Base-by-base conservation (phyloP, 306 rosid genomes). In the Coriaria nepalensis region DNA sequence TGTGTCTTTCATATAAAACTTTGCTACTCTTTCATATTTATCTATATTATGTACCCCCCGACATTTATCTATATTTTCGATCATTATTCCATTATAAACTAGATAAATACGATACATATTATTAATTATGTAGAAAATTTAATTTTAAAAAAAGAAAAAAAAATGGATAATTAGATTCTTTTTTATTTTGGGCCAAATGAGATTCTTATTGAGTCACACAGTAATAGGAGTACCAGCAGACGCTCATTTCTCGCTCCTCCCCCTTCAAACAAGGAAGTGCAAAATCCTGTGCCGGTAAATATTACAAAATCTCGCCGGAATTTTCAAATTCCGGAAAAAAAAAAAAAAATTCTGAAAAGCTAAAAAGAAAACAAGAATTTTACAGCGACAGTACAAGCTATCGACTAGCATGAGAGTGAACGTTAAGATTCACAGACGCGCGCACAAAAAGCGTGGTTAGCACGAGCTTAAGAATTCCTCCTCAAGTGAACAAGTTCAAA, bases 241-340 rank as follows among this genome's bases (percentile, higher is more conserved):
- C 88, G 52, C 65, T 88, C 97, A 74, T 79, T 62, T 83, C 73
- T 62, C 87, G 57, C 86, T 47, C 73, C 44, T 33, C 11, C 67
- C 43, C 12, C 57, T 69, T 69, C 57, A 15, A 56, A 51, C 20
- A 15, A 44, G 48, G 71, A 73, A 38, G 69, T 60, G 66, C 65
- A 74, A 84, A 79, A 84, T 81, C 90, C 77, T 65, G 81, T 55
- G 74, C 65, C 75, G 80, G 80, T 35, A 40, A 20, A 57, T 49
- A 2, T 66, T 37, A 55, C 88, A 79, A 76, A 88, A 84, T 61
- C 79, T 78, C 74, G 68, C 78, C 86, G 80, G 82, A 52, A 53
- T 66, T 35, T 2, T 45, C 7, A 6, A 33, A 42, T 47, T 38
- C 73, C 93, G 68, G 76, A 11, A 7, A 45, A 69, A 60, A 7